Evolutionary conservation across 208 protist species (phyloP), one percentile per base, ranked within the genome.

Genomic region (Trypanosoma boissoni): DNA sequence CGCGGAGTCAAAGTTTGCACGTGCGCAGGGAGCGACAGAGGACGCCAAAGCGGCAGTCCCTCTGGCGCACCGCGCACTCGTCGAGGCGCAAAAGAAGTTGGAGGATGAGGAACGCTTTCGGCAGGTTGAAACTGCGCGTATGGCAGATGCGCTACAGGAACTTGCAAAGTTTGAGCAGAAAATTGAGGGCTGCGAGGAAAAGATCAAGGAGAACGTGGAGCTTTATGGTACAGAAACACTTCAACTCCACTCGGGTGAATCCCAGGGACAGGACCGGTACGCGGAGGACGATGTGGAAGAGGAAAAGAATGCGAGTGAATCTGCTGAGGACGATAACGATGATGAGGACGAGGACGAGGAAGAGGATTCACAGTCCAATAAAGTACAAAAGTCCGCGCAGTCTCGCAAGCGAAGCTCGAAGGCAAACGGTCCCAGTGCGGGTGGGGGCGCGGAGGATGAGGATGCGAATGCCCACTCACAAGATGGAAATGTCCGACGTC

Each of bases 151-250:
- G 23, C 58, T 92, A 52, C 79, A 91, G 68, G 83, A 94, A 58
- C 46, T 96, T 10, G 76, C 71, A 24, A 88, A 96, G 68, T 93
- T 83, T 67, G 74, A 84, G 60, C 78, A 94, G 66, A 94, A 94
- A 61, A 94, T 92, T 56, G 82, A 93, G 8, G 77, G 78, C 23
- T 88, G 80, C 59, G 88, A 96, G 64, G 75, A 79, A 63, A 91
- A 92, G 49, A 91, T 97, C 18, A 65, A 70, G 16, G 80, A 91
- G 50, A 96, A 92, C 59, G 78, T 76, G 1, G 80, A 88, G 67
- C 60, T 93, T n/a, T 97, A 95, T 58, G 92, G 92, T 28, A 61
- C 75, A 29, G 83, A 92, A 48, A 94, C 90, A 23, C 73, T 91
- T 24, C 66, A 88, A 50, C 60, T 86, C 0, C 58, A 68, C 8